Evolutionary conservation across 129 eudicot species (phyloP), one percentile per base, ranked within the genome.

Genomic region (Flaveria linearis): DNA sequence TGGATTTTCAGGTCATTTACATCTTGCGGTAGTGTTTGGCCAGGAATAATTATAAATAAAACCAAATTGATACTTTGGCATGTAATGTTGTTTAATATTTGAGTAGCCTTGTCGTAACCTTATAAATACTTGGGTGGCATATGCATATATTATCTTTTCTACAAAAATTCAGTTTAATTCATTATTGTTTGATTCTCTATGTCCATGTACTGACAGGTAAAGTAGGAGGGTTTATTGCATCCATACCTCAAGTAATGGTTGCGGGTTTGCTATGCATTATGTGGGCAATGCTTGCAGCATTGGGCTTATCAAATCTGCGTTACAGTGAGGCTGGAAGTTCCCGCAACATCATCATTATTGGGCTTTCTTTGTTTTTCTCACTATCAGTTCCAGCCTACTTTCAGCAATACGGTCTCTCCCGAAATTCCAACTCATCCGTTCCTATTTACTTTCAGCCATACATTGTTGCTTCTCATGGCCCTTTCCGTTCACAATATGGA

Each of bases 251-350:
- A 57, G 98, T 94, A 42, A 91, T 94, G 83, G 98, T 89, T 62
- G 98, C 98, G 23, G 98, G 91, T 72, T 82, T 94, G 53, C 84
- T 94, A 67, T 94, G 98, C 90, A 87, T 94, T 75, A 94, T 94
- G 97, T 94, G 98, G 98, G 96, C 90, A 23, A 94, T 94, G 98
- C 97, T 94, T 43, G 80, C 93, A 5, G 98, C 98, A 39, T 78
- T 94, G 62, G 98, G 98, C 41, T 78, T 94, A 77, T 94, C 98
- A 43, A 94, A 91, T 76, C 77, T 94, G 49, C 85, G 98, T 56
- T 94, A 94, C 78, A 94, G 98, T 33, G 98, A 94, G 74, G 93
- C 97, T 22, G 98, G 98, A 69, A 94, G 98, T 73, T 94, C 98
- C 42, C 87, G 97, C 80, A 94, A 94, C 81, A 89, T 94, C 15